Base-by-base conservation (phyloP, 129 eudicot species). In the Centaurea solstitialis region DNA sequence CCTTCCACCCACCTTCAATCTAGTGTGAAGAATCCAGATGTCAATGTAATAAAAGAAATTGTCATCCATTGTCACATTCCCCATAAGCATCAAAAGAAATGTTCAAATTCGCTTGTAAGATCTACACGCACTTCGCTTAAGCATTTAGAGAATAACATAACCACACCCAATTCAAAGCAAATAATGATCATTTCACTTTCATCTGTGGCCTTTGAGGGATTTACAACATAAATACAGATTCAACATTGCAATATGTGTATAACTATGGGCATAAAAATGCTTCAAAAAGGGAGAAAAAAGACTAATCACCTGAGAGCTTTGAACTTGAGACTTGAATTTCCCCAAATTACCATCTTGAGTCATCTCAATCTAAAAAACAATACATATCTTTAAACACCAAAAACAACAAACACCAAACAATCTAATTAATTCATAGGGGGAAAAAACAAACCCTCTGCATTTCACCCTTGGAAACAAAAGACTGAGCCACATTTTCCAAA, bases 301-400 rank as follows among this genome's bases (percentile, higher is more conserved):
- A 15, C 9, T 12, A 40, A 75, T 59, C 66, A 95, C 99, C 99
- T 95, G 99, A 22, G 98, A 95, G 77, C 97, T 95, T 76, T 91
- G 91, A 76, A 95, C 91, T 89, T 92, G 89, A 76, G 97, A 80
- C 76, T 92, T 89, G 85, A 95, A 95, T 69, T 89, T 89, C 77
- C 97, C 89, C 83, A 95, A 87, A 80, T 93, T 92, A n/a, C 94
- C 78, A 57, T 95, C 99, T 68, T 91, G 97, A 6, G 88, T 91
- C 97, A 95, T 89, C 90, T 95, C 97, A 87, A 85, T 87, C 99
- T 94, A 87, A 80, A 83, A 17, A 45, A 68, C 40, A 24, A 74
- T 12, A 11, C 43, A 79, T 23, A 75, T 33, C 67, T 28, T 28
- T 3, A 62, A 75, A 50, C 73, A 45, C 45, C 79, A 43, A 71